Conservation (phyloP, 148 eudicot species). For the Dianthus caryophyllus region DNA sequence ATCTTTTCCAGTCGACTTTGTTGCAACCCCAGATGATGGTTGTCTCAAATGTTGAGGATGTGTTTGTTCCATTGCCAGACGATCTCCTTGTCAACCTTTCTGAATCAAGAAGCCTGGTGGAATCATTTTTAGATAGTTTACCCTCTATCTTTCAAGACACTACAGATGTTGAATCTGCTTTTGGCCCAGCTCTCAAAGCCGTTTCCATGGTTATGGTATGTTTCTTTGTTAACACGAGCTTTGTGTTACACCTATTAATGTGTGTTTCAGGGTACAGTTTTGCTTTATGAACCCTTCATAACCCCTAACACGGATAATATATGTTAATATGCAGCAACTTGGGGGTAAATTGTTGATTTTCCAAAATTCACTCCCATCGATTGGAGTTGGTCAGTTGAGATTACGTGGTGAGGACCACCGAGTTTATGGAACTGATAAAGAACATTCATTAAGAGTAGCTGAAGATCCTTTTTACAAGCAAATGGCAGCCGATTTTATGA, state of each 20-base stretch:
- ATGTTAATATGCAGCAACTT: constrained; percentile 55
- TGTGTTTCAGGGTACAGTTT: not conserved
- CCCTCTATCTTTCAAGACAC: constrained; percentile 87
- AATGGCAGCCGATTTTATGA: constrained; percentile 96
- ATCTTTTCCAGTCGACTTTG: constrained; percentile 75
- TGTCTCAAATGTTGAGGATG: constrained; percentile 86
- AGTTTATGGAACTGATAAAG: constrained; percentile 94
- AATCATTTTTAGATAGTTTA: constrained; percentile 83
- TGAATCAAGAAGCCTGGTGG: constrained; percentile 87
- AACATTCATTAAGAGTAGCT: constrained; percentile 66
- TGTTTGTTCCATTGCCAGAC: constrained; percentile 93
- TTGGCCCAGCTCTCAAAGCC: constrained; percentile 98
- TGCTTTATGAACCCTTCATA: not conserved
- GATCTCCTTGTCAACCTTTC: constrained; percentile 98
- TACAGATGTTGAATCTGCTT: constrained; percentile 88
- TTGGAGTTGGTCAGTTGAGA: constrained; percentile 86
- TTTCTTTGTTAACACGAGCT: not conserved
- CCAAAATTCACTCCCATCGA: constrained; percentile 86
- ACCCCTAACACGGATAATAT: not conserved
- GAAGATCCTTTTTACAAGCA: constrained; percentile 99
- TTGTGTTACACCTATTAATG: not conserved
- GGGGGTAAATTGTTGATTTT: constrained; percentile 97
- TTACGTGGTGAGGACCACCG: constrained; percentile 84
- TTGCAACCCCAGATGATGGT: constrained; percentile 99
- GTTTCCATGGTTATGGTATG: constrained; percentile 90